phyloP scores from a whole-genome alignment of 2,329 filamentous ascomycete genomes.

The Aspergillus unguis region DNA sequence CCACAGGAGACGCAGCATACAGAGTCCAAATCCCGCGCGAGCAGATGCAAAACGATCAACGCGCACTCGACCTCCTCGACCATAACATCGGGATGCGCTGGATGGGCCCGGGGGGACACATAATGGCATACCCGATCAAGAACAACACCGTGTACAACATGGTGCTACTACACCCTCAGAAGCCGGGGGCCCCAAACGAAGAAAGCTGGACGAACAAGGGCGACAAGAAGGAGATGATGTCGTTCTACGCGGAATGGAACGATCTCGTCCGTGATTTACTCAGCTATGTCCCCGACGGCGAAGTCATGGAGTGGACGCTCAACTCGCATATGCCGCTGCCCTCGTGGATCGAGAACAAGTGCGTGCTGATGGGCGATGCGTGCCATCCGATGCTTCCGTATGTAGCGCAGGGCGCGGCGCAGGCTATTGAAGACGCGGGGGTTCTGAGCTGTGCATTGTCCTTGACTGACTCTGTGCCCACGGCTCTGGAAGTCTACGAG shows the following conservation, averaged over 20 bases:
- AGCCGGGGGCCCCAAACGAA: background rate
- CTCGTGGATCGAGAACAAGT: background rate
- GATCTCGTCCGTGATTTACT: background rate
- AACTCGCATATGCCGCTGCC: background rate
- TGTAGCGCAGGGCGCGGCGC: slow-evolving; percentile 5
- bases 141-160: background rate
- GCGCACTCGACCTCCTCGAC: background rate
- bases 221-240: background rate
- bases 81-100: background rate
- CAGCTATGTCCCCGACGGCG: background rate
- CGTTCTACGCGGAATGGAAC: background rate
- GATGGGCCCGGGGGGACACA: background rate
- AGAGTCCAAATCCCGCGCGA: background rate
- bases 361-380: slow-evolving; percentile 1
- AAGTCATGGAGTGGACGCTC: background rate
- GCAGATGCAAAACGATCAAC: background rate
- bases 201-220: background rate
- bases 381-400: slow-evolving; percentile 9
- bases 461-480: background rate
- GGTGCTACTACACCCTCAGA: background rate
- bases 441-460: background rate
- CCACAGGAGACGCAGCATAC: background rate
- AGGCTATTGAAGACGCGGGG: slow-evolving; percentile 2
- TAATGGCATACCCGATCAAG: background rate
- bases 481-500: background rate